These are phyloP conservation scores for Lactifluus echinatus DNA, from an alignment of 768 basidiomycete genomes.

Conservation along the genomic window DNA sequence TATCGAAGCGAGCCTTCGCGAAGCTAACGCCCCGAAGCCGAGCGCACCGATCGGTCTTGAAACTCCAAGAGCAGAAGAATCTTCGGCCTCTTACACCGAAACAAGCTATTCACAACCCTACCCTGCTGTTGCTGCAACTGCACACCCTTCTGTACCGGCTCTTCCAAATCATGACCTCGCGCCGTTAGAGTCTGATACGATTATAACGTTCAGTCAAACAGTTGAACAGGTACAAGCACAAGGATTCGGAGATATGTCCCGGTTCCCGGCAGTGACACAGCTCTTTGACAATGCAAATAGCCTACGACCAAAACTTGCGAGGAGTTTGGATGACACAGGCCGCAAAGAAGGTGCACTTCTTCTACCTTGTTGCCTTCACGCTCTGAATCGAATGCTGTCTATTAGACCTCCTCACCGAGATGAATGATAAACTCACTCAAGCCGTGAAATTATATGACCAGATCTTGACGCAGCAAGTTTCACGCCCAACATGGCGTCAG, in stretches of 20 bases:
- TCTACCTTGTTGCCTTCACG: not conserved
- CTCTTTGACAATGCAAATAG: conserved; percentile 76
- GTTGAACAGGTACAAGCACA: conserved; percentile 76
- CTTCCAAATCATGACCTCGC: conserved; percentile 75
- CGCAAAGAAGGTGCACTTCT: conserved; percentile 68
- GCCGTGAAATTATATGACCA: conserved; percentile 90
- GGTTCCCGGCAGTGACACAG: conserved; percentile 78
- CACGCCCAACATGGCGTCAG: conserved; percentile 45
- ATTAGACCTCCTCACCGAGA: conserved; percentile 78
- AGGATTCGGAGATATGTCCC: conserved; percentile 67
- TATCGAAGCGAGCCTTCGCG: conserved; percentile 90
- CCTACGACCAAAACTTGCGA: conserved; percentile 70
- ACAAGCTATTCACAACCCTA: conserved; percentile 39
- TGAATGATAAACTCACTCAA: conserved; percentile 90
- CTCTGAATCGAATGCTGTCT: not conserved
- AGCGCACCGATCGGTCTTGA: conserved; percentile 66
- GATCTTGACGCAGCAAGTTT: conserved; percentile 74
- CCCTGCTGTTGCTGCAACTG: conserved; percentile 33
- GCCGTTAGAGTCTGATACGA: conserved; percentile 73
- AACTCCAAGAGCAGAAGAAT: conserved; percentile 40
- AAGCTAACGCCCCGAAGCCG: conserved; percentile 67
- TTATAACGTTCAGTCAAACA: conserved; percentile 86
- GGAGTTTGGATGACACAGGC: conserved; percentile 76
- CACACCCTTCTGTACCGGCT: conserved; percentile 39
- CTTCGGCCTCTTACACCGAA: conserved; percentile 26